These are phyloP conservation scores for Nissolia schottii DNA, from an alignment of 306 rosid genomes.

Conservation along the genomic window DNA sequence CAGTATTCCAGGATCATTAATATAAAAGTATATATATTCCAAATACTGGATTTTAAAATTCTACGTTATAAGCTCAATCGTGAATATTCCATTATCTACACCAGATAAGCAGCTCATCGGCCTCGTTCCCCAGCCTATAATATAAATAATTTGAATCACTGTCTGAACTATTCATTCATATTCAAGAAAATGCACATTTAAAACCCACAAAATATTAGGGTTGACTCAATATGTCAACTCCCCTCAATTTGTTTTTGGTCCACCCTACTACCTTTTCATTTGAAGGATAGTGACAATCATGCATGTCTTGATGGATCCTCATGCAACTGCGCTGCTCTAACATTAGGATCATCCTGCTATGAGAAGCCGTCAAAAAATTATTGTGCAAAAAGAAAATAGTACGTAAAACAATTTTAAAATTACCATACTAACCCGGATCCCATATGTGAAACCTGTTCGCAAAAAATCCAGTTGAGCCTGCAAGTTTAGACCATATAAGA, in stretches of 20 bases:
- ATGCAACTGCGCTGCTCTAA: conserved; percentile 83
- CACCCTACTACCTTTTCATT: not conserved
- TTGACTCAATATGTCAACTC: conserved; percentile 16
- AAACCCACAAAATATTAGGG: conserved; percentile 2
- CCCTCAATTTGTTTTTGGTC: not conserved
- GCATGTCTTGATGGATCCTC: conserved; percentile 94
- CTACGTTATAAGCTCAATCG: conserved; percentile 23
- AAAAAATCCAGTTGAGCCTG: conserved; percentile 98
- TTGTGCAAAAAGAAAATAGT: not conserved
- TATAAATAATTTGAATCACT: conserved; percentile 12
- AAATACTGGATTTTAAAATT: conserved; percentile 37
- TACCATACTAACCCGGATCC: conserved; percentile 76
- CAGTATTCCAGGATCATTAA: conserved; percentile 31
- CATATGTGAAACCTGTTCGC: conserved; percentile 70
- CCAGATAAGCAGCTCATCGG: conserved; percentile 32
- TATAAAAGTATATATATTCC: conserved; percentile 44
- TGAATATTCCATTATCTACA: conserved; percentile 30
- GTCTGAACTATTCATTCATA: not conserved
- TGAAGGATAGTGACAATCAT: conserved; percentile 30
- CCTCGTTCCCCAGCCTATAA: conserved; percentile 35
- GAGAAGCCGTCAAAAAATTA: conserved; percentile 15
- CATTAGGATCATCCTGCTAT: conserved; percentile 87
- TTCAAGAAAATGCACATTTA: conserved; percentile 15
- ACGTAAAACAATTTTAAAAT: not conserved
- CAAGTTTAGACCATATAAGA: conserved; percentile 32